These are phyloP conservation scores for Ilex asprella DNA, from an alignment of 257 asterid species.

Conservation along the genomic window DNA sequence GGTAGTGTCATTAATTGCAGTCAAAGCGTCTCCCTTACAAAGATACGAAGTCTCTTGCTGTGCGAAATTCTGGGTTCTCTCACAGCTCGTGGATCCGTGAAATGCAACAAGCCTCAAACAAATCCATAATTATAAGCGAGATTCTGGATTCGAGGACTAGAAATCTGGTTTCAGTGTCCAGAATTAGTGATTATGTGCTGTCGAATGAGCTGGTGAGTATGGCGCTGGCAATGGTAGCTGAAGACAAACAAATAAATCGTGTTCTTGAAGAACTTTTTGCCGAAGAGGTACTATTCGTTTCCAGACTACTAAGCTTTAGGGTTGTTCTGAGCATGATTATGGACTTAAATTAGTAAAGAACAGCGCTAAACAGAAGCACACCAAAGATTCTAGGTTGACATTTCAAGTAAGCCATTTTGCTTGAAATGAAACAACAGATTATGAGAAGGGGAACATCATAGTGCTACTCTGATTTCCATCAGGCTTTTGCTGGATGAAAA, in stretches of 20 bases:
- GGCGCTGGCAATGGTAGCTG: conserved; percentile 99
- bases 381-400: too few species aligned
- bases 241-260: conserved; percentile 94
- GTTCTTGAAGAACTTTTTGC: conserved; percentile 93
- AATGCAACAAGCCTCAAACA: conserved; percentile 97
- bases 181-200: conserved; percentile 90
- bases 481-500: too few species aligned
- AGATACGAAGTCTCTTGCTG: conserved; percentile 54
- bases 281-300: conserved; percentile 55
- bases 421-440: too few species aligned
- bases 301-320: not conserved
- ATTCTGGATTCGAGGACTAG: conserved; percentile 95
- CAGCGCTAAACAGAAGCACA: too few species aligned
- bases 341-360: too few species aligned
- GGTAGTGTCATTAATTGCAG: conserved; percentile 40
- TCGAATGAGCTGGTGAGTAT: conserved; percentile 97
- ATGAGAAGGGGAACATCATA: too few species aligned
- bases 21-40: conserved; percentile 80
- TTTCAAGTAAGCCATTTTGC: too few species aligned
- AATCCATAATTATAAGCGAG: conserved; percentile 91
- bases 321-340: too few species aligned
- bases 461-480: too few species aligned
- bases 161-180: conserved; percentile 86
- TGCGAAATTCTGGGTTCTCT: conserved; percentile 70
- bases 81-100: conserved; percentile 95